Percentiles rank a stretch among this genome's conserved stretches.
Conservation (phyloP, 2,329 filamentous ascomycete species). For the Fusarium sp. region DNA sequence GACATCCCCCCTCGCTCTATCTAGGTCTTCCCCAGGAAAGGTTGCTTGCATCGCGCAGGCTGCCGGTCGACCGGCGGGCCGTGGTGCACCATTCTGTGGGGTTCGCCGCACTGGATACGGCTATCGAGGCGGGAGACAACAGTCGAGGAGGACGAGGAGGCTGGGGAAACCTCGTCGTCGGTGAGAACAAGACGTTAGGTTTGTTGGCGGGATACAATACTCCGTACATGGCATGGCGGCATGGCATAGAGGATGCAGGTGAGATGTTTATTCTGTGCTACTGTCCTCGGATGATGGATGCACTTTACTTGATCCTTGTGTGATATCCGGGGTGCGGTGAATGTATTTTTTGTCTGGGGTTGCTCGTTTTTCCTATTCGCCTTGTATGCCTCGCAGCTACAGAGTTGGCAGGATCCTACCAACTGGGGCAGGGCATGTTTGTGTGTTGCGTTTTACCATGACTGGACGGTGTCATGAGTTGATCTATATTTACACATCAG, state of each 20-base stretch:
- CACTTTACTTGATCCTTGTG: not conserved
- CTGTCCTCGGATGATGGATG: not conserved
- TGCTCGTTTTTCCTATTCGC: constrained; percentile 3
- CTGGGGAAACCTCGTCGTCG: not conserved
- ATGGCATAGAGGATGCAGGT: not conserved
- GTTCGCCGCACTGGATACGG: constrained; percentile 16
- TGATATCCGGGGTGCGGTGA: not conserved
- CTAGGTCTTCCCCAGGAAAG: constrained; percentile 3
- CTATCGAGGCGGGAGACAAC: not conserved
- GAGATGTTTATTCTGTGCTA: not conserved
- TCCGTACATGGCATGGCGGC: not conserved
- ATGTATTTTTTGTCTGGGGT: not conserved
- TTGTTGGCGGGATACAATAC: not conserved
- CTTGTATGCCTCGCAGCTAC: not conserved
- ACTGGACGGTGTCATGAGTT: constrained; percentile 2
- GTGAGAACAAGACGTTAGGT: not conserved
- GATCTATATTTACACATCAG: constrained; percentile 1
- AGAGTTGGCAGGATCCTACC: not conserved
- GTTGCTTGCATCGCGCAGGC: constrained; percentile 10
- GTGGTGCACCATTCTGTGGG: constrained; percentile 9
- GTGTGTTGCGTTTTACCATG: constrained; percentile 11
- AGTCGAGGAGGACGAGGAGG: not conserved
- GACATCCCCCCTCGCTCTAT: not conserved
- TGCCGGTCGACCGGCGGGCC: constrained; percentile 18
- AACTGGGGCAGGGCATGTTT: not conserved